Evolutionary conservation across 2,329 filamentous ascomycete species (phyloP).

Genomic region (Penicillium griseofulvum): DNA sequence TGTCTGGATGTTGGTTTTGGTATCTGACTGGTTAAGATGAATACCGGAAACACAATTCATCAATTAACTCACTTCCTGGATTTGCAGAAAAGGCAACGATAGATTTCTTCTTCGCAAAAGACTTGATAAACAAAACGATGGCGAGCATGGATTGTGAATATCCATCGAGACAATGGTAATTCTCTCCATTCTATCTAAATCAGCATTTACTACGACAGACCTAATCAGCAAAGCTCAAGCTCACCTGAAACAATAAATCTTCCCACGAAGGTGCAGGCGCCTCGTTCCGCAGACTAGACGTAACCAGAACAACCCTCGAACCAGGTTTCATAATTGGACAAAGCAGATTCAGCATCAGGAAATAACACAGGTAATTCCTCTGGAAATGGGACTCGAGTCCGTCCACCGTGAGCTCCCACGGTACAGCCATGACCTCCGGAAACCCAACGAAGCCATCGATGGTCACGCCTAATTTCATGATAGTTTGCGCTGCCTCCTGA

Average conservation of each 20-base stretch:
- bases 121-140: slow-evolving; percentile 26
- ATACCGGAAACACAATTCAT: neutral
- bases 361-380: slow-evolving; percentile 26
- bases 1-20: slow-evolving; percentile 22
- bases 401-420: slow-evolving; percentile 21
- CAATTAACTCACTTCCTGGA: slow-evolving; percentile 24
- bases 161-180: slow-evolving; percentile 26
- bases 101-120: slow-evolving; percentile 13
- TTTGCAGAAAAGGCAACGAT: slow-evolving; percentile 26
- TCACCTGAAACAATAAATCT: slow-evolving; percentile 22
- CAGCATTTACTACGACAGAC: neutral
- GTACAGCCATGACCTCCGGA: slow-evolving; percentile 18
- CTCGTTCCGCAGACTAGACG: slow-evolving; percentile 21
- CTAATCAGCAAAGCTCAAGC: slow-evolving; percentile 8
- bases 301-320: slow-evolving; percentile 22
- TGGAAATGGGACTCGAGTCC: slow-evolving; percentile 28
- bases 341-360: slow-evolving; percentile 23
- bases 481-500: slow-evolving; percentile 14
- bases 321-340: slow-evolving; percentile 11
- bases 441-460: slow-evolving; percentile 26
- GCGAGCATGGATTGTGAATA: slow-evolving; percentile 30
- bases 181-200: slow-evolving; percentile 20
- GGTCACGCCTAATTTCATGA: slow-evolving; percentile 14
- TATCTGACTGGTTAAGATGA: slow-evolving; percentile 15
- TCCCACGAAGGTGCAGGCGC: slow-evolving; percentile 20